Conservation (phyloP, 1,139 yeast species). For the Zhuliangozyma blackwelliae region DNA sequence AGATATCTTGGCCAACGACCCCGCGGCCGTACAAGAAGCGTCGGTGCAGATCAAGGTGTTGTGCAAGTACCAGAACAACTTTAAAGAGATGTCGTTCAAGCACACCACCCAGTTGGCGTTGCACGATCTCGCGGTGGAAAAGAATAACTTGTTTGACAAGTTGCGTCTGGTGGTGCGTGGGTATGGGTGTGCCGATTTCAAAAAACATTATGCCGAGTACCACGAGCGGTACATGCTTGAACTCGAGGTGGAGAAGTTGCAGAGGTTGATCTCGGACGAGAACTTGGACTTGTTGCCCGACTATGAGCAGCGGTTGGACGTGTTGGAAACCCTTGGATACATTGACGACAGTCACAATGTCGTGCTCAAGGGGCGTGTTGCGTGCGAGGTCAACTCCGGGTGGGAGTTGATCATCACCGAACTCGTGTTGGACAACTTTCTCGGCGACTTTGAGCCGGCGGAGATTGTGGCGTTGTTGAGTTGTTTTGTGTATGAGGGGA, state of each 20-base stretch:
- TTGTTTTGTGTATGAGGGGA: conserved; percentile 90
- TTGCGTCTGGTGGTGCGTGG: conserved; percentile 27
- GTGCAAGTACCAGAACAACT: conserved; percentile 38
- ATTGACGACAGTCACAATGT: conserved; percentile 77
- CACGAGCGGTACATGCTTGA: conserved; percentile 45
- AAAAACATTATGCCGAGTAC: conserved; percentile 43
- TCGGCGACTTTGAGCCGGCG: conserved; percentile 91
- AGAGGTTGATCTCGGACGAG: conserved; percentile 72
- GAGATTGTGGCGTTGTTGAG: conserved; percentile 92
- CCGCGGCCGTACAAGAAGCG: conserved; percentile 38
- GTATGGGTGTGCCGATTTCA: conserved; percentile 37
- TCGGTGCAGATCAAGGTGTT: conserved; percentile 36
- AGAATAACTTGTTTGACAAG: conserved; percentile 33
- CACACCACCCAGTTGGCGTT: conserved; percentile 46
- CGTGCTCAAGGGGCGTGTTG: conserved; percentile 78
- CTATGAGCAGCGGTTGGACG: conserved; percentile 82
- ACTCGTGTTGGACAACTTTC: conserved; percentile 80
- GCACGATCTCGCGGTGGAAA: conserved; percentile 48
- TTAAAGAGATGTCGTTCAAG: conserved; percentile 44
- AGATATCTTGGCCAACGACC: conserved; percentile 41
- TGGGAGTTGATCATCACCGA: conserved; percentile 90
- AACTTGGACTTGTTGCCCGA: conserved; percentile 89
- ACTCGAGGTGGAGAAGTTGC: conserved; percentile 51
- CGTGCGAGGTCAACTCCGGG: conserved; percentile 84
- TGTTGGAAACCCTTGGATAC: conserved; percentile 68